Percentiles rank a stretch among this genome's conserved stretches.
phyloP scores from a whole-genome alignment of 805 yeast genomes.

The Kuraishia ogatae region DNA sequence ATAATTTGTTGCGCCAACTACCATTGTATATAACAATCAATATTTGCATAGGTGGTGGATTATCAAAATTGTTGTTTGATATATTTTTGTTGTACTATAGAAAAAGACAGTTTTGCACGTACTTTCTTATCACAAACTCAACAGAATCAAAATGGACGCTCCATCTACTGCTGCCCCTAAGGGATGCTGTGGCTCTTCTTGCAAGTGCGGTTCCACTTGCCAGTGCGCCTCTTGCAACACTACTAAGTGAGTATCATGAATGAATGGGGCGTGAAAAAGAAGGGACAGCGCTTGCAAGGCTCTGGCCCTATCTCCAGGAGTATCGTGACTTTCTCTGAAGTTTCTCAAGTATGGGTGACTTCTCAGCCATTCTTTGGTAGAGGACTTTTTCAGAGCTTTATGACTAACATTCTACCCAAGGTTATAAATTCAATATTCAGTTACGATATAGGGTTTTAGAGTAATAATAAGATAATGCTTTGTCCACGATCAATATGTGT shows the following conservation, averaged over 20 bases:
- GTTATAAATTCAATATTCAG: neutral
- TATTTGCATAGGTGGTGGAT: neutral
- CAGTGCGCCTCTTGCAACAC: slow-evolving; percentile 27
- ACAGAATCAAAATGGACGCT: slow-evolving; percentile 1
- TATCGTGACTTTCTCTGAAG: too few species aligned
- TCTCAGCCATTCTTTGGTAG: neutral
- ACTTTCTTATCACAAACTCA: neutral
- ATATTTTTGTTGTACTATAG: neutral
- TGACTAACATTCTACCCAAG: neutral
- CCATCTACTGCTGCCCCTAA: slow-evolving; percentile 5
- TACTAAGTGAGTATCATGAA: slow-evolving; percentile 15
- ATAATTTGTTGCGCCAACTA: neutral
- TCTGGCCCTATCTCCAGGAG: too few species aligned
- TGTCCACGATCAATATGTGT: neutral
- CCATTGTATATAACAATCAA: neutral
- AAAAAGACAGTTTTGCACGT: neutral
- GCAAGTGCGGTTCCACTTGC: slow-evolving; percentile 27
- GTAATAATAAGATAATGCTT: too few species aligned
- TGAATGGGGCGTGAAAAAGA: too few species aligned
- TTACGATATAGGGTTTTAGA: too few species aligned
- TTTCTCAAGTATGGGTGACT: too few species aligned
- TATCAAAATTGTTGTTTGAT: neutral
- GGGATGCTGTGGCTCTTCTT: slow-evolving; percentile 8
- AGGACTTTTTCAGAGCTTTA: neutral
- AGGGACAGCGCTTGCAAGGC: too few species aligned